Base-by-base conservation (phyloP, 78 protist genomes). In the Dictyostelium firmibasis region DNA sequence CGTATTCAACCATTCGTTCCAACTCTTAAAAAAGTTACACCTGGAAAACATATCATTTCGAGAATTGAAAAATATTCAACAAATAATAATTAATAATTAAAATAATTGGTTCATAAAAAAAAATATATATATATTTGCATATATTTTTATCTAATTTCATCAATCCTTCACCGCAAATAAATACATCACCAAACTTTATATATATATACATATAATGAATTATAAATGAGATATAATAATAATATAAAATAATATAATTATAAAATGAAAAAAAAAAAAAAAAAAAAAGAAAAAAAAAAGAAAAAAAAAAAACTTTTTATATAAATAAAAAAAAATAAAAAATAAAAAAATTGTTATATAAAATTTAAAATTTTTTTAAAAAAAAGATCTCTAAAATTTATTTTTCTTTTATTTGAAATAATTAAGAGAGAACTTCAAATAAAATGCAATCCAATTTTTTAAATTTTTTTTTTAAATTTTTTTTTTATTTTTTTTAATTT, bases 11-110 rank as follows among this genome's bases (percentile, higher is more conserved):
- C 97, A 38, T 85, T 75, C 23, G 82, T 95, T 18, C 92, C 84
- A 64, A 62, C 96, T 4, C 92, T 98, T 29, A 72, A 97, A 29
- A 94, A 92, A 89, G 95, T 75, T 91, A 94, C 98, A 11, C 98
- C 96, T 77, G 99, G 99, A 38, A 98, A 98, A 95, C 99, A 98
- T 93, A 98, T 98, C 44, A 81, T 98, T 23, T 83, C 98, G 0
- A 93, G 97, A 38, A 88, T 97, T 36, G 99, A 98, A 78, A 96
- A 97, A 82, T 82, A 82, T 82, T 77, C 83, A 41, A 9, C 35
- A 18, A 57, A 57, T 57, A 57, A 57, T 57, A 35, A 77, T 75
- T 75, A 41, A 35, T 74, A 76, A 77, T 38, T 38, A n/a, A 74
- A 20, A 18, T 18, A 76, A 35, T 77, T 38, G 14, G 38, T 9